A percentile compares a stretch with the other conserved stretches of the same genome.
These are phyloP conservation scores for Lichenothelia convexa DNA, from an alignment of 495 filamentous ascomycete genomes.

Conservation along the genomic window DNA sequence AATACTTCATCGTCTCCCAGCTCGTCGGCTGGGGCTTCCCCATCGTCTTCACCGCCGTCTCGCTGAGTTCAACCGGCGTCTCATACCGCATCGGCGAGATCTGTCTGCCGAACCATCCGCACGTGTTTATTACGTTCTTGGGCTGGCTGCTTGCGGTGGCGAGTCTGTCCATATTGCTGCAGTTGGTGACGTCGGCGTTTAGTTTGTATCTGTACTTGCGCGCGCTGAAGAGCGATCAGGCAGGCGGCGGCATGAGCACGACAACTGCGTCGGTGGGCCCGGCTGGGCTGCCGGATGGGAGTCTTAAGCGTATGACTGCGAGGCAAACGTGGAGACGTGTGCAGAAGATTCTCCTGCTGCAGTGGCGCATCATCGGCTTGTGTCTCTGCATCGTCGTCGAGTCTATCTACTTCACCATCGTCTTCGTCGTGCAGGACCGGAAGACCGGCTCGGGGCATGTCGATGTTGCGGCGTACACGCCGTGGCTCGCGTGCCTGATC, in stretches of 20 bases:
- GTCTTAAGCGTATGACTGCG: not conserved
- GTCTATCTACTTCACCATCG: constrained; percentile 14
- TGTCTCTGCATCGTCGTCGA: constrained; percentile 14
- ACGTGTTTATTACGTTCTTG: constrained; percentile 18
- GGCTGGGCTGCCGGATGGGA: not conserved
- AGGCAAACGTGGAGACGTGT: constrained; percentile 12
- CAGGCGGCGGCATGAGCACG: not conserved
- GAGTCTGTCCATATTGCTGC: constrained; percentile 12
- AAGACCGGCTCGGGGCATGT: constrained; percentile 10
- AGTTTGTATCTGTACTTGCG: constrained; percentile 18
- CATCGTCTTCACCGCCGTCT: constrained; percentile 12
- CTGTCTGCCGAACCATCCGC: constrained; percentile 19
- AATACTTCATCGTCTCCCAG: constrained; percentile 10
- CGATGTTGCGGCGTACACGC: not conserved
- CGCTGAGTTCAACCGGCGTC: constrained; percentile 15
- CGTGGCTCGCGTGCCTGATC: constrained; percentile 17
- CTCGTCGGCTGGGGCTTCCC: constrained; percentile 14
- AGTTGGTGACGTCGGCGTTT: constrained; percentile 16
- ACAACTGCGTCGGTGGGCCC: not conserved
- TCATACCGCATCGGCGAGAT: constrained; percentile 17
- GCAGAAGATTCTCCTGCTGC: constrained; percentile 14
- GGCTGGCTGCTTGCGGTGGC: constrained; percentile 19
- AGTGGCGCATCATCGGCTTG: constrained; percentile 19
- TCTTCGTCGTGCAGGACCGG: constrained; percentile 15
- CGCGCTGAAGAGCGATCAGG: constrained; percentile 2